Percentiles rank a stretch among this genome's conserved stretches.
Conservation (phyloP, 139 green algal genomes). For the Haematococcus lacustris region DNA sequence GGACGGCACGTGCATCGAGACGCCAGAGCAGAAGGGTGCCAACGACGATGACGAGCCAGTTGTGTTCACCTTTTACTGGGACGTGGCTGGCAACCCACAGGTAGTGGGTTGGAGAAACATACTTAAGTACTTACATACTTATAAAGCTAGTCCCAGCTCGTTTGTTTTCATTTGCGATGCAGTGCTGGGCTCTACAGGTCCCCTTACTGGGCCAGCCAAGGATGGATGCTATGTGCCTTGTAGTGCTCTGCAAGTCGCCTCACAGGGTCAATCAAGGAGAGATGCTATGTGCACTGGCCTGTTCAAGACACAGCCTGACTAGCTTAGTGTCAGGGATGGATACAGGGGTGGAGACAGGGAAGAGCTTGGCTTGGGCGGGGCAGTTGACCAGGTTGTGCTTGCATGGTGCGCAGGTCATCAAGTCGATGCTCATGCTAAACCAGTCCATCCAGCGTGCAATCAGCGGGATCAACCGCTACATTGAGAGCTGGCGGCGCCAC, state of each 20-base stretch:
- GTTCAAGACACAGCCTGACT: neutral
- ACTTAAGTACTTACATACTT: neutral
- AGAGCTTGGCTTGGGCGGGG: too few relatives aligned
- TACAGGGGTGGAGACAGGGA: neutral
- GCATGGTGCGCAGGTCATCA: conserved; percentile 27
- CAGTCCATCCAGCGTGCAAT: conserved; percentile 57
- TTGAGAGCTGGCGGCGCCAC: conserved; percentile 69
- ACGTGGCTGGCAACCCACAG: conserved; percentile 62
- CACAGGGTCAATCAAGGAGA: too few relatives aligned
- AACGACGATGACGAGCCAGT: conserved; percentile 71
- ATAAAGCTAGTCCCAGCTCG: too few relatives aligned
- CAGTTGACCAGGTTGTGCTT: neutral
- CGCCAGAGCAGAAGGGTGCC: conserved; percentile 48
- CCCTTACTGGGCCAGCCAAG: too few relatives aligned
- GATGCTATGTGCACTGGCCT: too few relatives aligned
- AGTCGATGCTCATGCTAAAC: conserved; percentile 57
- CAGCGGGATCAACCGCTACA: conserved; percentile 47
- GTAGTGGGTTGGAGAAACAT: conserved; percentile 6
- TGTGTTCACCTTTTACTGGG: conserved; percentile 74
- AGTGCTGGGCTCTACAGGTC: too few relatives aligned
- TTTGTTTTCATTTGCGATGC: too few relatives aligned
- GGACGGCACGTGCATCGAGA: conserved; percentile 84
- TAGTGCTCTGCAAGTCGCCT: too few relatives aligned
- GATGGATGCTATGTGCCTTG: too few relatives aligned
- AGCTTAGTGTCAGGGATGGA: neutral